These are phyloP conservation scores for Wallacemonas sp. DNA, from an alignment of 208 protist species.

Conservation along the genomic window DNA sequence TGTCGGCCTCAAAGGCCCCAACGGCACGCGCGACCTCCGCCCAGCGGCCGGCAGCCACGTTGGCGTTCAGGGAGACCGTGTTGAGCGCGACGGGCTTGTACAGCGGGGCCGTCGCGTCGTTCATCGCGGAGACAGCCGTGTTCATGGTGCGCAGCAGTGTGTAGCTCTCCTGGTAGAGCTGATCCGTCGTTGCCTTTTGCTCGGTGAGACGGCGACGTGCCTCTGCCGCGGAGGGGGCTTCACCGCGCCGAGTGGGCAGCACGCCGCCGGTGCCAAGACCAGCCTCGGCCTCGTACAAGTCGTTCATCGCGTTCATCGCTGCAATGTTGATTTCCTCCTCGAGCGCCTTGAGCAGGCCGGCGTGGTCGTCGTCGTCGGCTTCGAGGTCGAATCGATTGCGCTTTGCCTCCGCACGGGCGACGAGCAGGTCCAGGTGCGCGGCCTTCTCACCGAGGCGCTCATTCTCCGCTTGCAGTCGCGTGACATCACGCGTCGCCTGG, in stretches of 20 bases:
- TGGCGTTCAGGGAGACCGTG: conserved; percentile 46
- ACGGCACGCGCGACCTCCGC: conserved; percentile 65
- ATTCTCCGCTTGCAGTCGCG: conserved; percentile 24
- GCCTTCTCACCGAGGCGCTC: conserved; percentile 58
- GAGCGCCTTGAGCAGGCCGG: conserved; percentile 61
- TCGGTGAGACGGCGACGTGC: conserved; percentile 46
- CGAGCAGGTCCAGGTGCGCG: conserved; percentile 70
- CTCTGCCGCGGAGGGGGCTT: conserved; percentile 48
- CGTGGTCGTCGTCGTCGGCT: conserved; percentile 61
- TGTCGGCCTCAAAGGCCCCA: conserved; percentile 67
- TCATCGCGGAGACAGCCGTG: conserved; percentile 45
- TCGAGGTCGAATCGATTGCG: conserved; percentile 53
- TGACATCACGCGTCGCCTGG: conserved; percentile 1
- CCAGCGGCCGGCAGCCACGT: conserved; percentile 74
- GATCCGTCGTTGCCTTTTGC: conserved; percentile 40
- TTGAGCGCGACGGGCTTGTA: conserved; percentile 68
- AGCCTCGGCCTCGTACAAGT: conserved; percentile 53
- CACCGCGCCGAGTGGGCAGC: conserved; percentile 4
- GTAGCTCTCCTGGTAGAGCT: conserved; percentile 66
- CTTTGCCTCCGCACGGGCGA: conserved; percentile 59
- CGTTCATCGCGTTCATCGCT: conserved; percentile 55
- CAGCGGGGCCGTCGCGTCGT: conserved; percentile 62
- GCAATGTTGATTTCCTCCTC: conserved; percentile 58
- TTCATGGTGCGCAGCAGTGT: conserved; percentile 56
- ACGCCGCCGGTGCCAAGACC: conserved; percentile 17